phyloP scores from a whole-genome alignment of 2,329 filamentous ascomycete genomes.

The Lasiodiplodia gonubiensis region DNA sequence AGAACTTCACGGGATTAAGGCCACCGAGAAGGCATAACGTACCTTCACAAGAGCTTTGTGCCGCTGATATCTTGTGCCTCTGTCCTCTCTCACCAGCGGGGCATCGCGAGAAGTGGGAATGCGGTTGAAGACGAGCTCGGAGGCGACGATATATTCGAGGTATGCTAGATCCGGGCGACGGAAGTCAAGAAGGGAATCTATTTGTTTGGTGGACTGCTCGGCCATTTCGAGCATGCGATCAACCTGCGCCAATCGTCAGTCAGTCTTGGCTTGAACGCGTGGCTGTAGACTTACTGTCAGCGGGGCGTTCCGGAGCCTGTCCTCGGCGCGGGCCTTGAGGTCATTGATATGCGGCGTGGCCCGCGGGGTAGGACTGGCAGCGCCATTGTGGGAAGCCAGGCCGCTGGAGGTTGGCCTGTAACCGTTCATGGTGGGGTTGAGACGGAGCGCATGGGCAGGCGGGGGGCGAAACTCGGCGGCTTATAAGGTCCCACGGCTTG shows the following conservation, averaged over 20 bases:
- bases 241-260: slow-evolving; percentile 39
- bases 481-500: slow-evolving; percentile 10
- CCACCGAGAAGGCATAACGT: background rate
- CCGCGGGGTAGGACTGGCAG: slow-evolving; percentile 34
- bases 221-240: slow-evolving; percentile 49
- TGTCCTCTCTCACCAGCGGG: slow-evolving; percentile 65
- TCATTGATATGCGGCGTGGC: slow-evolving; percentile 50
- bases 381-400: slow-evolving; percentile 35
- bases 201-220: slow-evolving; percentile 51
- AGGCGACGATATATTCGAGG: slow-evolving; percentile 82
- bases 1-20: background rate
- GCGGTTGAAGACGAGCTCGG: slow-evolving; percentile 75
- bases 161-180: slow-evolving; percentile 75
- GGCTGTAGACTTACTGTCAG: slow-evolving; percentile 36
- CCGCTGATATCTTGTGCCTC: slow-evolving; percentile 55
- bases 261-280: background rate
- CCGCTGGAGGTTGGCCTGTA: slow-evolving; percentile 35
- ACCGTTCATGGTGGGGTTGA: slow-evolving; percentile 29
- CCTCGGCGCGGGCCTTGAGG: slow-evolving; percentile 48
- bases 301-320: slow-evolving; percentile 40
- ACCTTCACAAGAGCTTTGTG: slow-evolving; percentile 51
- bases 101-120: slow-evolving; percentile 80
- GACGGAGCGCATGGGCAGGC: slow-evolving; percentile 24
- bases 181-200: slow-evolving; percentile 66
- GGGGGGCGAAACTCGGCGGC: background rate